Base-by-base conservation (phyloP, 1,284 basidiomycete species). In the Sparassis latifolia region DNA sequence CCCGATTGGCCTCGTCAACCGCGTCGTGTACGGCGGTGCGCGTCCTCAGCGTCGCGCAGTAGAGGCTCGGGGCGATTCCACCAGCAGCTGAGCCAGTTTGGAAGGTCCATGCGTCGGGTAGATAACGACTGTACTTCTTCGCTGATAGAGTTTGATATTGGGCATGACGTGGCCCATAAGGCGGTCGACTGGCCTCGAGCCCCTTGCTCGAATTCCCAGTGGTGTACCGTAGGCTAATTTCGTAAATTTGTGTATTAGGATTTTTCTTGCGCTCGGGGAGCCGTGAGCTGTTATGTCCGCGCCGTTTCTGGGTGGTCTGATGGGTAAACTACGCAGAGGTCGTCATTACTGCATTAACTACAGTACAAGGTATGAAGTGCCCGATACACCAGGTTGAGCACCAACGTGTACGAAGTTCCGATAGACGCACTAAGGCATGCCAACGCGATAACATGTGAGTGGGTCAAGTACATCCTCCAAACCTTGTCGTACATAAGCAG, bases 1-100 rank as follows among this genome's bases (percentile, higher is more conserved):
- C 56, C 91, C 91, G 2, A 84, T 92, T 53, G 85, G 86, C 42
- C 62, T 91, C 43, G 86, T 91, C 27, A 92, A 91, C 61, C 81
- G 86, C 49, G 67, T 68, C 45, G 50, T 65, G 37, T 68, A 66
- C 55, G 57, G 20, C 20, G 20, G 63, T 42, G 37, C 50, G 37
- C 52, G 40, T 20, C 20, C 20, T 20, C 20, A 20, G 20, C 20
- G 20, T 20, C 20, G 20, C 20, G 20, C 20, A 20, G 20, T 20
- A 20, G 20, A 20, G 20, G 20, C 20, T 20, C 20, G 20, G 20
- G 20, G 20, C 20, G 20, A 20, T 20, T 20, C 20, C 20, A 20
- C 20, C 20, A 20, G 20, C 20, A 20, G 20, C 20, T 20, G 20
- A 20, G 20, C 20, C 20, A 20, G 20, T 20, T 20, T 20, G 20